phyloP scores from a whole-genome alignment of 768 basidiomycete genomes.

The Russula ochroleuca region DNA sequence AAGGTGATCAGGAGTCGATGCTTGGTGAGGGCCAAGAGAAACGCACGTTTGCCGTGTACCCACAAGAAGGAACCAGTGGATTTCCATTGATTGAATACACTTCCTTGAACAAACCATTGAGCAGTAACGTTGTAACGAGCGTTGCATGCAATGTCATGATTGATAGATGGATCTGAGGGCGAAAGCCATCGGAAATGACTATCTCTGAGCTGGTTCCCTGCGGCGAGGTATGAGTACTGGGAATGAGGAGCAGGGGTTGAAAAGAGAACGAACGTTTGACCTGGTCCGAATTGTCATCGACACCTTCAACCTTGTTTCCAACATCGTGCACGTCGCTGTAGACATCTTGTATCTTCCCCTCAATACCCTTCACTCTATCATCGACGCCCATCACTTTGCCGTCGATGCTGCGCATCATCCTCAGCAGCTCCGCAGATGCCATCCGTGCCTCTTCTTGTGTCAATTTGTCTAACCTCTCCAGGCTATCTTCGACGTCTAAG shows the following conservation, averaged over 20 bases:
- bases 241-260: neutral
- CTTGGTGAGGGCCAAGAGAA: neutral
- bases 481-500: neutral
- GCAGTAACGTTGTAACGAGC: neutral
- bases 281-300: neutral
- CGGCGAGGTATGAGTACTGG: neutral
- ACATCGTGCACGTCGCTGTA: neutral
- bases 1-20: neutral
- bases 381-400: neutral
- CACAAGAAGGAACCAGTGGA: neutral
- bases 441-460: conserved; percentile 2
- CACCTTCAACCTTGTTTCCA: neutral
- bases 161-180: neutral
- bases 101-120: neutral
- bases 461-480: neutral
- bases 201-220: neutral
- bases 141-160: neutral
- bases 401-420: neutral
- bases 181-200: neutral
- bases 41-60: neutral
- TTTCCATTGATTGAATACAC: neutral
- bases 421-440: conserved; percentile 1
- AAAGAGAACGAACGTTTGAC: neutral
- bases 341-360: too few species aligned
- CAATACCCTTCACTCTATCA: too few species aligned